phyloP scores from a whole-genome alignment of 257 asterid genomes.

The Rhazya stricta region DNA sequence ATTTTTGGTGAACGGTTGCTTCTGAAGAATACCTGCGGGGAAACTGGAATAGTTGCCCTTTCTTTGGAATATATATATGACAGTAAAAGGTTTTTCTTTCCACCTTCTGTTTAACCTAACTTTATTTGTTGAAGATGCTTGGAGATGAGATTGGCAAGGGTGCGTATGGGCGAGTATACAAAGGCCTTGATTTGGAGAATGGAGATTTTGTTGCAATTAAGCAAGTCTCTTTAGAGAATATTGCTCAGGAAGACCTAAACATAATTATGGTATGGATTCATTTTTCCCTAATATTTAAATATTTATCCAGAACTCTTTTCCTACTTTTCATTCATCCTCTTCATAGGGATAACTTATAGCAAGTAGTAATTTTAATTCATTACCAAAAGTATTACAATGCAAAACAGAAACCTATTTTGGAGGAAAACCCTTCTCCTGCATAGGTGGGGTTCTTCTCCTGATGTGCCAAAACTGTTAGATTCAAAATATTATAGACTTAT shows the following conservation, averaged over 20 bases:
- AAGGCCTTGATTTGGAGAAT: constrained; percentile 94
- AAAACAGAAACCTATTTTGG: not conserved
- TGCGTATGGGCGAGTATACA: constrained; percentile 96
- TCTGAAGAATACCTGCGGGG: not conserved
- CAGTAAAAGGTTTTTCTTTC: not conserved
- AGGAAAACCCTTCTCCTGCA: not conserved
- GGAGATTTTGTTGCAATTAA: constrained; percentile 98
- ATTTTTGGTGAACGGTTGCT: not conserved
- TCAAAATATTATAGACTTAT: not conserved
- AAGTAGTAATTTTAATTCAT: not conserved
- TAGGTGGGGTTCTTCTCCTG: not conserved
- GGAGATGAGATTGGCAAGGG: constrained; percentile 99
- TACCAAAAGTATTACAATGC: not conserved
- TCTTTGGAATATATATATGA: not conserved
- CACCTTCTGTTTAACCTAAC: not conserved
- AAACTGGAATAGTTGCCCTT: not conserved
- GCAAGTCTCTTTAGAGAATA: constrained; percentile 93
- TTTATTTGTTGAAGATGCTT: constrained; percentile 53
- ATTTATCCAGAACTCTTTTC: not conserved
- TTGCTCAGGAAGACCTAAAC: constrained; percentile 88
- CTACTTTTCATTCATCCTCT: not conserved
- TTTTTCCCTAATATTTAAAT: not conserved
- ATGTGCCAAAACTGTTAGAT: not conserved
- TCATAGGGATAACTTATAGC: not conserved
- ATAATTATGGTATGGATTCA: constrained; percentile 55